Evolutionary conservation across 257 asterid species (phyloP).

Genomic region (Catharanthus roseus): DNA sequence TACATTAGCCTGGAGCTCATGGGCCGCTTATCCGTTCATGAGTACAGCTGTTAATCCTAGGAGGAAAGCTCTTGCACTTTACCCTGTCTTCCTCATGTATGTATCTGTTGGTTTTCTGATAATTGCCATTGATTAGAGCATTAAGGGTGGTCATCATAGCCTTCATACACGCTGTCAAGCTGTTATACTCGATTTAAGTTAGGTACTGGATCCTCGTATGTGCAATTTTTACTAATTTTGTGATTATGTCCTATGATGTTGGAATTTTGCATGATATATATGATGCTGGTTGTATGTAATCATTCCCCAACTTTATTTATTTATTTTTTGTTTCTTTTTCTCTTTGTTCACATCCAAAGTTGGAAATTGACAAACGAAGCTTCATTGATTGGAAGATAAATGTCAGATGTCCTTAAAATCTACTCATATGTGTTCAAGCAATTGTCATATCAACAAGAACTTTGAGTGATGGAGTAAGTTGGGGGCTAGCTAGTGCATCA

Average conservation of each 20-base stretch:
- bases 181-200: constrained; percentile 1
- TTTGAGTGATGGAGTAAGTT: not conserved
- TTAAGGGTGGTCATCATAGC: constrained; percentile 8
- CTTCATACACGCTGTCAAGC: constrained; percentile 6
- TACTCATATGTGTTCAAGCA: not conserved
- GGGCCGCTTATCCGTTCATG: constrained; percentile 99
- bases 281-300: constrained; percentile 15
- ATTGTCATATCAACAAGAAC: not conserved
- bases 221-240: constrained; percentile 13
- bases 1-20: constrained; percentile 90
- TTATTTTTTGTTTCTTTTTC: not conserved
- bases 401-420: not conserved
- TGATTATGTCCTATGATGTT: not conserved
- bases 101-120: constrained; percentile 93
- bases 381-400: not conserved
- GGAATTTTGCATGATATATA: constrained; percentile 4
- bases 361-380: not conserved
- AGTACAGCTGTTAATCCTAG: constrained; percentile 78
- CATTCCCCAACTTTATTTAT: not conserved
- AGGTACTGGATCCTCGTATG: constrained; percentile 4
- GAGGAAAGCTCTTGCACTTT: constrained; percentile 91
- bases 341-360: not conserved
- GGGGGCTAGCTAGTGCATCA: not conserved
- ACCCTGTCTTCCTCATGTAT: constrained; percentile 90
- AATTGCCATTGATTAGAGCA: constrained; percentile 68